These are phyloP conservation scores for Clitopilus passeckerianus DNA, from an alignment of 768 basidiomycete genomes.

Conservation along the genomic window DNA sequence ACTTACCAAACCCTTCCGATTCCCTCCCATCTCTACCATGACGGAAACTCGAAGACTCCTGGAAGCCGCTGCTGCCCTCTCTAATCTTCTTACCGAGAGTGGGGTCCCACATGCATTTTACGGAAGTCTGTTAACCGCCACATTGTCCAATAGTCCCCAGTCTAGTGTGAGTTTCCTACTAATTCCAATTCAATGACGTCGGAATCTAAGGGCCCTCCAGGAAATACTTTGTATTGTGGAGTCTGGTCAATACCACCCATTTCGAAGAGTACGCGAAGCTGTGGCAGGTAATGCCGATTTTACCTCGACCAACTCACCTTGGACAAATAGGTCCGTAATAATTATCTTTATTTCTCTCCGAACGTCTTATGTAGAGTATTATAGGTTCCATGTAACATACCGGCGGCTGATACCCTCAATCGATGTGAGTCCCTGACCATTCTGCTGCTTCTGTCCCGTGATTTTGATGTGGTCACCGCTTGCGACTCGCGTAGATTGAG, in stretches of 20 bases:
- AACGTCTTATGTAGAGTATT: constrained; percentile 8
- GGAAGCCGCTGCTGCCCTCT: constrained; percentile 75
- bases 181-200: not conserved
- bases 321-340: constrained; percentile 69
- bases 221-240: constrained; percentile 86
- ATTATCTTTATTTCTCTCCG: constrained; percentile 1
- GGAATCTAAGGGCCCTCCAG: constrained; percentile 30
- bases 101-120: constrained; percentile 79
- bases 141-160: constrained; percentile 59
- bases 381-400: constrained; percentile 72
- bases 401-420: constrained; percentile 72
- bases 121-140: constrained; percentile 66
- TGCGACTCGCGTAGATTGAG: constrained; percentile 53
- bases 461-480: not conserved
- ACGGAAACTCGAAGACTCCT: constrained; percentile 70
- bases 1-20: constrained; percentile 2
- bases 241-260: constrained; percentile 67
- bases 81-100: constrained; percentile 48
- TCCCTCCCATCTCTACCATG: constrained; percentile 37
- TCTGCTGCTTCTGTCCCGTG: constrained; percentile 1
- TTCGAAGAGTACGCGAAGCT: constrained; percentile 77
- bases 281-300: constrained; percentile 60
- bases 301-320: constrained; percentile 69
- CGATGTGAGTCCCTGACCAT: constrained; percentile 45
- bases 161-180: constrained; percentile 50